These are phyloP conservation scores for Pachysandra terminalis DNA, from an alignment of 164 flowering plant genomes.

Conservation along the genomic window DNA sequence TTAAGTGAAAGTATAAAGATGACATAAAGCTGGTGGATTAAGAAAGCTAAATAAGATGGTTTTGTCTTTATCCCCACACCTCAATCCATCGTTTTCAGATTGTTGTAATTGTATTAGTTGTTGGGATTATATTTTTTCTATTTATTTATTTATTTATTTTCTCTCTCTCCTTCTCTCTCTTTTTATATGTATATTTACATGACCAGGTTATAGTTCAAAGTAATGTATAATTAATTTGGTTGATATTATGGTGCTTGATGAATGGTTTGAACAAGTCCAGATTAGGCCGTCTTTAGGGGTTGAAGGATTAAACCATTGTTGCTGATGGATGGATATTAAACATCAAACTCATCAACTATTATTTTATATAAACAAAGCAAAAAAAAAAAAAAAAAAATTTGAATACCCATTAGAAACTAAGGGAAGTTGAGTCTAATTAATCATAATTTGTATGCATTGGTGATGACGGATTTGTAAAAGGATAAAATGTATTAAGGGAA, in stretches of 20 bases:
- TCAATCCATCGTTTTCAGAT: conserved; percentile 4
- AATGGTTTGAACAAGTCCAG: not conserved
- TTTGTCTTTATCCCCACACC: conserved; percentile 14
- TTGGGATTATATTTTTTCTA: not conserved
- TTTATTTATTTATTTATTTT: no score
- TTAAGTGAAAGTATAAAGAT: conserved; percentile 6
- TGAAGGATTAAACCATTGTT: not conserved
- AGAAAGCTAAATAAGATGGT: conserved; percentile 8
- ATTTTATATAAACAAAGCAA: no score
- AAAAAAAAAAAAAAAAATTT: no score
- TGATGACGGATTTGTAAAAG: no score
- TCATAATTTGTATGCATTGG: no score
- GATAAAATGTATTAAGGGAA: no score
- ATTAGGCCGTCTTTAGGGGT: not conserved
- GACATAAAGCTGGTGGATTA: conserved; percentile 17
- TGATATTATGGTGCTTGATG: not conserved
- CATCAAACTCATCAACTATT: not conserved
- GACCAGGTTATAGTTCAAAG: not conserved
- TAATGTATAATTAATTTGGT: no score
- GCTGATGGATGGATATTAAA: not conserved
- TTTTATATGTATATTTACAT: no score
- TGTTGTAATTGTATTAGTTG: conserved; percentile 11
- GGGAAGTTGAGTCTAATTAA: no score
- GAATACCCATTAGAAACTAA: no score
- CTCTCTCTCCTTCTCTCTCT: no score